A percentile compares a stretch with the other conserved stretches of the same genome.
These are phyloP conservation scores for Mychonastes homosphaera DNA, from an alignment of 139 green algal genomes.

Conservation along the genomic window DNA sequence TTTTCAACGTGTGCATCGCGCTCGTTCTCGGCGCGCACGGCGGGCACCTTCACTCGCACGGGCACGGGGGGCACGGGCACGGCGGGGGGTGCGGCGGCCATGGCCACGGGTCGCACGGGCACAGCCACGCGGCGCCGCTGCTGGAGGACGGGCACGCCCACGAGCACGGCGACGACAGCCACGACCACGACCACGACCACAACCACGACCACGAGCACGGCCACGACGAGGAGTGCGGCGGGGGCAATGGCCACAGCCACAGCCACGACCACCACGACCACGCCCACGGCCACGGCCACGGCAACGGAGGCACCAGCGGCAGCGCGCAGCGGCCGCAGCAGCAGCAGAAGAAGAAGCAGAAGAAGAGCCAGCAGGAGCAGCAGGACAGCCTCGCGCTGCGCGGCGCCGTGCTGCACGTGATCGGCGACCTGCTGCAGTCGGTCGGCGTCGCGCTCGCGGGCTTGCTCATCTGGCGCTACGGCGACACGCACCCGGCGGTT, in stretches of 20 bases:
- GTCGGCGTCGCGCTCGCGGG: conserved; percentile 77
- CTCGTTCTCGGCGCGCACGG: conserved; percentile 45
- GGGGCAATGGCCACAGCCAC: conserved; percentile 13
- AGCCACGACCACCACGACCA: conserved; percentile 10
- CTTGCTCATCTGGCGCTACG: conserved; percentile 77
- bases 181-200: conserved; percentile 24
- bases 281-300: conserved; percentile 18
- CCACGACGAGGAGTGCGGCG: conserved; percentile 1
- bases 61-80: neutral
- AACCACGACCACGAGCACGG: conserved; percentile 28
- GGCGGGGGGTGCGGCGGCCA: conserved; percentile 2
- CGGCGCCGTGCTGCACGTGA: conserved; percentile 76
- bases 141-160: neutral
- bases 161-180: conserved; percentile 22
- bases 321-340: conserved; percentile 2
- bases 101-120: too few species aligned
- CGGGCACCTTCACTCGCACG: conserved; percentile 13
- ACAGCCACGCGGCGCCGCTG: too few species aligned
- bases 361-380: too few species aligned
- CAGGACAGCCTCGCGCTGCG: conserved; percentile 61
- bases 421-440: conserved; percentile 87
- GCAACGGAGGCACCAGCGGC: neutral
- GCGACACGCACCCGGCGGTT: conserved; percentile 55
- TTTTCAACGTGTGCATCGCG: conserved; percentile 67
- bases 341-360: conserved; percentile 16